Conservation (phyloP, 2,329 filamentous ascomycete genomes). For the Aspergillus aculeatus region DNA sequence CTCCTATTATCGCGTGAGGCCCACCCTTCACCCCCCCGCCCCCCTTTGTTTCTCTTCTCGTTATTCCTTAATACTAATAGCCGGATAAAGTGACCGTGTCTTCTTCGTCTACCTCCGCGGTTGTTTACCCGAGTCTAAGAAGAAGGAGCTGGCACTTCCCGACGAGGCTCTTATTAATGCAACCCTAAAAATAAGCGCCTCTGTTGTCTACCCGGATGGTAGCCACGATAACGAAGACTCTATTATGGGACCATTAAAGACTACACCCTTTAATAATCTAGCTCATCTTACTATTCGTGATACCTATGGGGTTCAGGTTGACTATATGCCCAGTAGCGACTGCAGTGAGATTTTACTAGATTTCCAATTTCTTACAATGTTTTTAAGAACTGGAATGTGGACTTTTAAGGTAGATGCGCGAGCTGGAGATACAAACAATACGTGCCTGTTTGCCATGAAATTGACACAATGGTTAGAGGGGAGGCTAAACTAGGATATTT, state of each 20-base stretch:
- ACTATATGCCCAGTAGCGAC: slow-evolving; percentile 16
- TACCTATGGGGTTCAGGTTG: slow-evolving; percentile 11
- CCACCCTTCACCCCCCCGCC: no score
- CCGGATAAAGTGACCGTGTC: slow-evolving; percentile 11
- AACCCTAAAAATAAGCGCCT: slow-evolving; percentile 14
- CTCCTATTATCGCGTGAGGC: slow-evolving; percentile 13
- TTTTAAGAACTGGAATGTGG: slow-evolving; percentile 16
- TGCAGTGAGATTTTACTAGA: slow-evolving; percentile 13
- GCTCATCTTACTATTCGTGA: slow-evolving; percentile 13
- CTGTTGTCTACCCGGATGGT: slow-evolving; percentile 15
- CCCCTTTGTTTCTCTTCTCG: no score
- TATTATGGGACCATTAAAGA: slow-evolving; percentile 10
- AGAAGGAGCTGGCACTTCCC: slow-evolving; percentile 13
- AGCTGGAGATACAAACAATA: slow-evolving; percentile 13
- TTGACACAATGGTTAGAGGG: slow-evolving; percentile 18
- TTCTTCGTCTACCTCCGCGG: slow-evolving; percentile 16
- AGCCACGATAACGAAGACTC: neutral
- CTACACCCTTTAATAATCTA: slow-evolving; percentile 11
- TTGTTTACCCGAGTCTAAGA: slow-evolving; percentile 14
- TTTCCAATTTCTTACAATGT: slow-evolving; percentile 16
- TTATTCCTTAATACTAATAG: neutral
- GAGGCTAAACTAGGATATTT: neutral
- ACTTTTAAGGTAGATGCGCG: slow-evolving; percentile 16
- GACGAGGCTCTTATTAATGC: slow-evolving; percentile 14
- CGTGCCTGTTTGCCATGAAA: slow-evolving; percentile 15